Base-by-base conservation (phyloP, 805 yeast genomes). In the Schwanniomyces yamadae region DNA sequence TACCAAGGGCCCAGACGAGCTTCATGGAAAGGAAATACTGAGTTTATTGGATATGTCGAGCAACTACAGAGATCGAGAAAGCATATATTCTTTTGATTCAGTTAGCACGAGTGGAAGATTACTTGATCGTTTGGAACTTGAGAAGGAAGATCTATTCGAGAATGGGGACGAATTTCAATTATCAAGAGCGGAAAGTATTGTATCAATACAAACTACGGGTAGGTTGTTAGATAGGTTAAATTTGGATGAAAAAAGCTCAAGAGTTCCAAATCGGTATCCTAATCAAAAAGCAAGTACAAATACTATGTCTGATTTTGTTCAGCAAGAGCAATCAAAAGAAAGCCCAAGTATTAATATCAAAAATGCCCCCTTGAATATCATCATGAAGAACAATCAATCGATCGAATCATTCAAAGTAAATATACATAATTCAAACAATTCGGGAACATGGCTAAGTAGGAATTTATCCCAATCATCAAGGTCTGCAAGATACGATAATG, bases 31-130 rank as follows among this genome's bases (percentile, higher is more conserved):
- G 4, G 4, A 16, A 12, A 6, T 16, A 9, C 11, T 8, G 8
- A 17, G 27, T 10, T 17, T 10, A 2, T 14, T 15, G 28, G 34
- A 16, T 15, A 8, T 6, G 24, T n/a, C 12, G 23, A 15, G 9
- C 10, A 12, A 15, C 22, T 10, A 34, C n/a, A 14, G 28, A 12
- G 71, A 65, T 42, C 46, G 55, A 20, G 66, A 57, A 19, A 66
- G 71, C 39, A 46, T 69, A n/a, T 66, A 66, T 42, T 63, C 71
- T 9, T 69, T 66, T 35, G 73, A 68, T 27, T 66, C 71, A 4
- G 70, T 67, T 6, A 58, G 67, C 28, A 68, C 73, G 20, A 65
- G 54, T 42, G 72, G 71, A 4, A 42, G 73, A 28, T 52, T 69
- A 20, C 49, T 69, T 9, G 74, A 69, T 41, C 53, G 70, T 5